A percentile compares a stretch with the other conserved stretches of the same genome.
Conservation (phyloP, 768 basidiomycete species). For the Lentinula boryana region DNA sequence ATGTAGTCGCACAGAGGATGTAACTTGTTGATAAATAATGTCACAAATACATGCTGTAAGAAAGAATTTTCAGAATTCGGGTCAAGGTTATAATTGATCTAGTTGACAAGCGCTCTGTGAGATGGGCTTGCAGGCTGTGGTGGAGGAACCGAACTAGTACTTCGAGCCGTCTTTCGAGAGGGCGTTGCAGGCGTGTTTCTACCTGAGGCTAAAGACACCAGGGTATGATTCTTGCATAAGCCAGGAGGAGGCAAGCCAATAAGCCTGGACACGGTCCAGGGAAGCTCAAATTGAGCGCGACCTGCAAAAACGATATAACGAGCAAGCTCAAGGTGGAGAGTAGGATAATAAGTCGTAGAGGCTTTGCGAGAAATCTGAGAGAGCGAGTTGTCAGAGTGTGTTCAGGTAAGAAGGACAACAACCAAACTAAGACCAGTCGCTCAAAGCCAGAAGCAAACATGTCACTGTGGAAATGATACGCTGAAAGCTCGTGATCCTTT, state of each 20-base stretch:
- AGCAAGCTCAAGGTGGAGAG: slow-evolving; percentile 88
- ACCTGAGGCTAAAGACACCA: slow-evolving; percentile 11
- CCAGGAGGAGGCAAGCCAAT: slow-evolving; percentile 71
- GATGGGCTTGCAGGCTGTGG: slow-evolving; percentile 1
- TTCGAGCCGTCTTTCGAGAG: background rate
- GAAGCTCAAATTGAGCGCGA: slow-evolving; percentile 68
- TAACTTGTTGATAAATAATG: too few relatives aligned
- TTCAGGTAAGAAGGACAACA: background rate
- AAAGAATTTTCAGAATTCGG: background rate
- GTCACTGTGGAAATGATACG: slow-evolving; percentile 78
- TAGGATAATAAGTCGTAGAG: slow-evolving; percentile 90
- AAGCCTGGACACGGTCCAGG: slow-evolving; percentile 74
- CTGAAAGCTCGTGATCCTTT: slow-evolving; percentile 67
- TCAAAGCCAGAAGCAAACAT: slow-evolving; percentile 91
- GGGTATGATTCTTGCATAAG: slow-evolving; percentile 39
- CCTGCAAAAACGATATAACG: slow-evolving; percentile 72
- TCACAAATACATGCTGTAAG: background rate
- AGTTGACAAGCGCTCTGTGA: background rate
- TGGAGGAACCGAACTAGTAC: background rate
- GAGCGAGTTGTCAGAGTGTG: background rate
- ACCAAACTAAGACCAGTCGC: slow-evolving; percentile 72
- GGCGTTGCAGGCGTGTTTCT: slow-evolving; percentile 10
- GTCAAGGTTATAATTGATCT: background rate
- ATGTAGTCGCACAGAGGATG: too few relatives aligned
- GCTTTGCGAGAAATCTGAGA: slow-evolving; percentile 89